Percentiles rank a stretch among this genome's conserved stretches.
Evolutionary conservation across 2,329 filamentous ascomycete species (phyloP).

Genomic region (Helicocarpus griseus): DNA sequence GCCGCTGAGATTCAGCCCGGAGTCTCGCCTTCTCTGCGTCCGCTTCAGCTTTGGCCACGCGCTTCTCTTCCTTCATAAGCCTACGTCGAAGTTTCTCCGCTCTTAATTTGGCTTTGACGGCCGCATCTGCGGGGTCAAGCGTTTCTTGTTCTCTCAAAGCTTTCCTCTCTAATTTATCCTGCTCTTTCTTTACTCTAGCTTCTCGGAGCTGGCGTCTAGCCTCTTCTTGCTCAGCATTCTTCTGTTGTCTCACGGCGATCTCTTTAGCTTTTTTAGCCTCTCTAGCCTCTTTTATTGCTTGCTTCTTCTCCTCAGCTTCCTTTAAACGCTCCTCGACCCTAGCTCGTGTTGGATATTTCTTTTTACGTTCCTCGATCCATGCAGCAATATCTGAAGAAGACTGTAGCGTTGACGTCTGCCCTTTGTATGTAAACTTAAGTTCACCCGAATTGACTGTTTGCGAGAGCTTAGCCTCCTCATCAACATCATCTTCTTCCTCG

Average conservation of each 20-base stretch:
- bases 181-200: slow-evolving; percentile 18
- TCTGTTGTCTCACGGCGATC: slow-evolving; percentile 22
- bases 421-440: slow-evolving; percentile 47
- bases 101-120: slow-evolving; percentile 28
- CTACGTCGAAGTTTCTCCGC: slow-evolving; percentile 34
- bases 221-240: slow-evolving; percentile 30
- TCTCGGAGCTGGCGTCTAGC: slow-evolving; percentile 24
- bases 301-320: slow-evolving; percentile 46
- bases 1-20: slow-evolving; percentile 18
- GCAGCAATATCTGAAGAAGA: slow-evolving; percentile 59
- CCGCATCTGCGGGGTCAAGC: slow-evolving; percentile 23
- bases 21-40: slow-evolving; percentile 30
- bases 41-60: slow-evolving; percentile 36
- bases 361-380: slow-evolving; percentile 73
- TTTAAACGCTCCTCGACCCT: slow-evolving; percentile 42
- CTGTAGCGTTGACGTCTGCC: slow-evolving; percentile 44
- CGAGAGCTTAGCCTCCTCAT: slow-evolving; percentile 36
- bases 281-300: slow-evolving; percentile 24
- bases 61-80: slow-evolving; percentile 57
- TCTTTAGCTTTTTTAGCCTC: slow-evolving; percentile 31
- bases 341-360: slow-evolving; percentile 68
- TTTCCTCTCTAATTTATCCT: slow-evolving; percentile 16
- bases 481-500: slow-evolving; percentile 35
- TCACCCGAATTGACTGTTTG: slow-evolving; percentile 16
- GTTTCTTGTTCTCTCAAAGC: slow-evolving; percentile 15